Percentiles rank a stretch among this genome's conserved stretches.
Conservation (phyloP, 257 asterid species). For the Capsicum rhomboideum region DNA sequence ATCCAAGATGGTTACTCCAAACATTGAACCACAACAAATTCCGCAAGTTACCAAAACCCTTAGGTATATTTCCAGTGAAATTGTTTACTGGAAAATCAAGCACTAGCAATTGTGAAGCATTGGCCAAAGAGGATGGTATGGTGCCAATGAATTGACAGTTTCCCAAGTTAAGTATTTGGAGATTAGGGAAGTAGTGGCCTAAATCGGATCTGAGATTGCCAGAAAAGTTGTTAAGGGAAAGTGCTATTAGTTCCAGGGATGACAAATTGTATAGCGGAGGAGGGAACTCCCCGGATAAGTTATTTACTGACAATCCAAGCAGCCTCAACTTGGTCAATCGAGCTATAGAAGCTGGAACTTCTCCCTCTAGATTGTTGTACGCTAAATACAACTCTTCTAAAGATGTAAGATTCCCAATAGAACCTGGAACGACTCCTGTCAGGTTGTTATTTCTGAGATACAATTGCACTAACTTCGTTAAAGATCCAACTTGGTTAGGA, state of each 20-base stretch:
- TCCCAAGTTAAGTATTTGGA: slow-evolving; percentile 19
- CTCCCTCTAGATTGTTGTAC: slow-evolving; percentile 26
- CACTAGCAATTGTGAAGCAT: slow-evolving; percentile 23
- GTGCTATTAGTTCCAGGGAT: slow-evolving; percentile 20
- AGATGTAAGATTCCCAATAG: slow-evolving; percentile 42
- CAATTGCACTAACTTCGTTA: slow-evolving; percentile 7
- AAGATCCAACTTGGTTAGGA: slow-evolving; percentile 9
- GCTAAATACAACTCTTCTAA: slow-evolving; percentile 28
- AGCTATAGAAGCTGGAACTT: slow-evolving; percentile 23
- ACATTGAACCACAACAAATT: slow-evolving; percentile 11
- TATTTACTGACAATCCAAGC: slow-evolving; percentile 20
- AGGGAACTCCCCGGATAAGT: slow-evolving; percentile 31
- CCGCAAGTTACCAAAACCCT: slow-evolving; percentile 20
- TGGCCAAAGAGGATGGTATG: slow-evolving; percentile 35
- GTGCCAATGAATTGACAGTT: slow-evolving; percentile 27
- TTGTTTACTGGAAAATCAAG: slow-evolving; percentile 26
- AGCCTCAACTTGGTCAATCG: slow-evolving; percentile 10
- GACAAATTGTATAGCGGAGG: slow-evolving; percentile 30
- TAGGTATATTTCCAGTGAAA: slow-evolving; percentile 34
- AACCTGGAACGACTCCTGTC: slow-evolving; percentile 37
- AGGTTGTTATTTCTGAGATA: slow-evolving; percentile 38
- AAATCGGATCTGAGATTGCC: slow-evolving; percentile 30
- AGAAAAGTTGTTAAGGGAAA: slow-evolving; percentile 25
- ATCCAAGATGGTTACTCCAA: slow-evolving; percentile 23
- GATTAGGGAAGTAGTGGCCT: slow-evolving; percentile 27